Percentiles rank a stretch among this genome's conserved stretches.
Evolutionary conservation across 192 early-diverging fungal genomes (phyloP).

Genomic region (Podila verticillata): DNA sequence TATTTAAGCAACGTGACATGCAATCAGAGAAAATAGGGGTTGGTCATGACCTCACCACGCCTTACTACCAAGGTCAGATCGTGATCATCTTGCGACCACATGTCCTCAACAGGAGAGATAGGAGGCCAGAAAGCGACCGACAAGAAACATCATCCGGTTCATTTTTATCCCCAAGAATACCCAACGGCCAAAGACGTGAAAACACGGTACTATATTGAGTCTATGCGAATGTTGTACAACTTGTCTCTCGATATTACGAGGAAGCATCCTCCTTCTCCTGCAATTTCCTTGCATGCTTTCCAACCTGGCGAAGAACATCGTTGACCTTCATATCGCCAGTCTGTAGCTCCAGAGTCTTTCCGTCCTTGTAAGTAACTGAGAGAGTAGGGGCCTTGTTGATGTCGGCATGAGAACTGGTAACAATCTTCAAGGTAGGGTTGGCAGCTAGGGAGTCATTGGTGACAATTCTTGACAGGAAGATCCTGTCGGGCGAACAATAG

Average conservation of each 20-base stretch:
- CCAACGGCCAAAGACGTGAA: no score
- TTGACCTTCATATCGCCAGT: constrained; percentile 60
- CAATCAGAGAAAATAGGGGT: no score
- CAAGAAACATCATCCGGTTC: no score
- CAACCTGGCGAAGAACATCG: constrained; percentile 54
- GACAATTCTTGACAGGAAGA: constrained; percentile 60
- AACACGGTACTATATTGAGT: neutral
- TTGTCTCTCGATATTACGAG: constrained; percentile 36
- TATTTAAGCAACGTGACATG: no score
- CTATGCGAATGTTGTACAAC: neutral
- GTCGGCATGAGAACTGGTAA: constrained; percentile 57
- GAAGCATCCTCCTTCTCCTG: constrained; percentile 62
- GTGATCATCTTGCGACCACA: no score
- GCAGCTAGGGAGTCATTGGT: constrained; percentile 56
- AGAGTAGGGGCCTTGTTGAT: constrained; percentile 49
- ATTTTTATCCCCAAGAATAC: no score
- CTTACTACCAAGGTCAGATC: no score
- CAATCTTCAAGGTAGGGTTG: constrained; percentile 60
- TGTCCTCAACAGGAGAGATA: no score
- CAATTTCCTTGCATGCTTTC: constrained; percentile 64
- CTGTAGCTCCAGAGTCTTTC: constrained; percentile 55
- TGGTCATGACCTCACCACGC: neutral
- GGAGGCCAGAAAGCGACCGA: no score
- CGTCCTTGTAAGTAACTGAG: constrained; percentile 60
- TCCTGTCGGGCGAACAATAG: no score